Base-by-base conservation (phyloP, 2,329 filamentous ascomycete genomes). In the Trichothecium roseum region DNA sequence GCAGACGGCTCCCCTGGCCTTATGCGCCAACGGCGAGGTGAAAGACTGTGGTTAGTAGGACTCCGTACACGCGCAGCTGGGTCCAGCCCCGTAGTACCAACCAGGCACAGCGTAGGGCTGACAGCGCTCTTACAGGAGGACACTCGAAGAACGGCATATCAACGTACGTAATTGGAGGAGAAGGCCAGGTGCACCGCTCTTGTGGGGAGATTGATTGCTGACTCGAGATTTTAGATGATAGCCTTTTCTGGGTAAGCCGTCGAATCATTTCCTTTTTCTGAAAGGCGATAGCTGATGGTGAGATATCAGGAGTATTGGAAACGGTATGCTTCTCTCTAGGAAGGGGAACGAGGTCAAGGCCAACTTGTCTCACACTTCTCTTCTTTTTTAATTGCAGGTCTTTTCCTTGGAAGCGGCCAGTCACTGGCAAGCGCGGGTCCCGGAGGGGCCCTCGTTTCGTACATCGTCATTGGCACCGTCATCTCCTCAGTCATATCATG, bases 401-500 rank as follows among this genome's bases (percentile, higher is more conserved):
- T 63, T 5, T 63, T 63, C 35, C 49, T 63, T 15, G 57, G 58
- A 15, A 58, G 55, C 42, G 59, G 60, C 5, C 50, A 44, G 37
- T 60, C 59, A 1, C 48, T 63, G 15, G 56, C 58, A 7, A 50
- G 49, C n/a, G 60, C 56, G 17, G 60, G 60, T 5, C 59, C 60
- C 8, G 60, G 59, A 3, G 58, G 59, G 15, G 55, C 59, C 12
- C 52, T 63, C 17, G 38, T 63, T 18, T 48, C 49, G 26, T 64
- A 64, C 37, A 37, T 63, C 1, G 48, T 66, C 15, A 61, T 63
- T 47, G 62, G 60, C 17, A 60, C 55, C 4, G 54, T 64, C 18
- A 59, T 65, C 27, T 60, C 57, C 2, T 58, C 59, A 2, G 59
- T 62, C 3, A 60, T 63, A 8, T 60, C 59, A 10, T 63, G 58